Conservation (phyloP, 2,329 filamentous ascomycete species). For the Pestalotiopsis fici region DNA sequence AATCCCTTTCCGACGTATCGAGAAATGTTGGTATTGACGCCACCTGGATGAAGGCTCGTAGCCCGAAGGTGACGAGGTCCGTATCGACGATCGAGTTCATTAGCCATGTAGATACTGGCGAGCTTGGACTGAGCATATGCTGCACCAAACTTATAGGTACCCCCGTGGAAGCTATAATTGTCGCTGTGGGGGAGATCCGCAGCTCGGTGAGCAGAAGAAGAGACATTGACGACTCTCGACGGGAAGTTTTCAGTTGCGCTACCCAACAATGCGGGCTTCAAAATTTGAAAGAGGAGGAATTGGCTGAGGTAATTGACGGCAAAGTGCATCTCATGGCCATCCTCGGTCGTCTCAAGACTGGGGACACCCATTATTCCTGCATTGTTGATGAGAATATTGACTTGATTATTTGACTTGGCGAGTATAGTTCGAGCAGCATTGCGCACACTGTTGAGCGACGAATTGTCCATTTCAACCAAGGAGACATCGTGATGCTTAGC, state of each 20-base stretch:
- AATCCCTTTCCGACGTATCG: slow-evolving; percentile 14
- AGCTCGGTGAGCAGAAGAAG: slow-evolving; percentile 39
- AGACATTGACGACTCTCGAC: slow-evolving; percentile 44
- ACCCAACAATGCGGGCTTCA: slow-evolving; percentile 13
- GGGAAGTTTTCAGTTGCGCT: slow-evolving; percentile 26
- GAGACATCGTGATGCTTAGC: slow-evolving; percentile 9
- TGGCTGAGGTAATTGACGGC: slow-evolving; percentile 17
- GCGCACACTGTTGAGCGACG: not conserved
- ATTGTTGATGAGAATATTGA: slow-evolving; percentile 4
- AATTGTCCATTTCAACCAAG: not conserved
- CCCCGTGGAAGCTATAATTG: slow-evolving; percentile 37
- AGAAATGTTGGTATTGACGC: slow-evolving; percentile 33
- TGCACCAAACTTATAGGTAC: slow-evolving; percentile 32
- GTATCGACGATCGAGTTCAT: slow-evolving; percentile 6
- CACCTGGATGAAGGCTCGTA: slow-evolving; percentile 44
- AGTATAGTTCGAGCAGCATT: not conserved
- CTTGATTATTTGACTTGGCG: not conserved
- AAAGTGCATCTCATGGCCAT: slow-evolving; percentile 20
- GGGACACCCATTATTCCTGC: slow-evolving; percentile 16
- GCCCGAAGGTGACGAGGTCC: not conserved
- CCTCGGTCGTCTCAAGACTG: slow-evolving; percentile 9
- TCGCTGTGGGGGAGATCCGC: slow-evolving; percentile 31
- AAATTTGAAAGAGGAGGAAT: slow-evolving; percentile 18
- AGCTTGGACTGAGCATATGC: slow-evolving; percentile 52
- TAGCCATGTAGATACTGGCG: slow-evolving; percentile 39